A percentile compares a stretch with the other conserved stretches of the same genome.
Evolutionary conservation across 257 asterid genomes (phyloP).

Genomic region (Solanum paucissectum): DNA sequence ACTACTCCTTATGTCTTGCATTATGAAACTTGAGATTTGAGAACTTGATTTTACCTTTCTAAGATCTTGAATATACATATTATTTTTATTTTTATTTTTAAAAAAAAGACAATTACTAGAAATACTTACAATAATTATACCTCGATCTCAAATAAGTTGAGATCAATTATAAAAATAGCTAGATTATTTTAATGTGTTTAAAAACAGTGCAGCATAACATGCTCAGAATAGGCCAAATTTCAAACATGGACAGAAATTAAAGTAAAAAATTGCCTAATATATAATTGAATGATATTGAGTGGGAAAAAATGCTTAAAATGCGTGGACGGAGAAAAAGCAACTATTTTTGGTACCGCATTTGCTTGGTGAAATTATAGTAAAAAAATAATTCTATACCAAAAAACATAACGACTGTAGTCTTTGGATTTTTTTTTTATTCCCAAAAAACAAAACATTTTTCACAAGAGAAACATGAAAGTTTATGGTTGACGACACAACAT

Average conservation of each 20-base stretch:
- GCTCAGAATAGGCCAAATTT: background rate
- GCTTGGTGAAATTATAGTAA: background rate
- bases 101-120: too few relatives aligned
- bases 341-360: background rate
- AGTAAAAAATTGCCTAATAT: background rate
- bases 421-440: background rate
- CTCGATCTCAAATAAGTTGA: background rate
- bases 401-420: background rate
- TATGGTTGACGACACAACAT: background rate
- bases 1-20: too few relatives aligned
- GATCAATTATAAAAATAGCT: too few relatives aligned
- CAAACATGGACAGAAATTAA: background rate
- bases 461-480: background rate
- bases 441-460: background rate
- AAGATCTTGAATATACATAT: too few relatives aligned
- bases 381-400: background rate
- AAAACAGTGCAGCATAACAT: background rate
- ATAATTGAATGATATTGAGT: background rate
- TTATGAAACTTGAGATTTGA: too few relatives aligned
- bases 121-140: too few relatives aligned
- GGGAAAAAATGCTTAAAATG: background rate
- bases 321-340: background rate
- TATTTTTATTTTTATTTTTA: too few relatives aligned
- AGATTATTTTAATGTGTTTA: background rate
- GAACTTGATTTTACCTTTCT: too few relatives aligned